Evolutionary conservation across 257 asterid genomes (phyloP).

Genomic region (Fraxinus excelsior): DNA sequence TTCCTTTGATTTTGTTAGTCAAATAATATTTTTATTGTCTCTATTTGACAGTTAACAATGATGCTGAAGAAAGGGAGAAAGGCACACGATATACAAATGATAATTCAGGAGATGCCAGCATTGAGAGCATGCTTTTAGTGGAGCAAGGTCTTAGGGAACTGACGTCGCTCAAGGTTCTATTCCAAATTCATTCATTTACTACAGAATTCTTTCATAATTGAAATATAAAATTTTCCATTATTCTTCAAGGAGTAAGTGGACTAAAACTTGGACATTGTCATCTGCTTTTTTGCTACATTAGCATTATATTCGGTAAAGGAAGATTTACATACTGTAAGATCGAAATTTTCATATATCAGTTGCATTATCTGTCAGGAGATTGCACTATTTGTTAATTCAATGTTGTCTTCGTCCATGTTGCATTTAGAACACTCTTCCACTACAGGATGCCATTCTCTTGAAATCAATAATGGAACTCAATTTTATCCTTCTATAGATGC

Average conservation of each 20-base stretch:
- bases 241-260: not conserved
- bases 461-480: not conserved
- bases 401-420: not conserved
- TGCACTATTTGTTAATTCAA: not conserved
- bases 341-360: not conserved
- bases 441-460: not conserved
- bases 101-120: conserved; percentile 49
- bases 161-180: conserved; percentile 70
- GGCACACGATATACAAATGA: conserved; percentile 35
- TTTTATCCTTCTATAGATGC: conserved; percentile 7
- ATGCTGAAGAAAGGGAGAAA: conserved; percentile 67
- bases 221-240: not conserved
- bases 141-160: conserved; percentile 88
- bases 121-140: conserved; percentile 91
- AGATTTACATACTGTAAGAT: not conserved
- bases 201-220: not conserved
- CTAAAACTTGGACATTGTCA: not conserved
- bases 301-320: not conserved
- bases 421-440: not conserved
- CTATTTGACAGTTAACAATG: conserved; percentile 50
- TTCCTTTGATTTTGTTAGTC: not conserved
- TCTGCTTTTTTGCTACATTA: not conserved
- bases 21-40: conserved; percentile 14
- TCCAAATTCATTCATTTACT: not conserved
- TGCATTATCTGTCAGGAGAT: not conserved